These are phyloP conservation scores for Eucalyptus rudis DNA, from an alignment of 345 rosid species.

Conservation along the genomic window DNA sequence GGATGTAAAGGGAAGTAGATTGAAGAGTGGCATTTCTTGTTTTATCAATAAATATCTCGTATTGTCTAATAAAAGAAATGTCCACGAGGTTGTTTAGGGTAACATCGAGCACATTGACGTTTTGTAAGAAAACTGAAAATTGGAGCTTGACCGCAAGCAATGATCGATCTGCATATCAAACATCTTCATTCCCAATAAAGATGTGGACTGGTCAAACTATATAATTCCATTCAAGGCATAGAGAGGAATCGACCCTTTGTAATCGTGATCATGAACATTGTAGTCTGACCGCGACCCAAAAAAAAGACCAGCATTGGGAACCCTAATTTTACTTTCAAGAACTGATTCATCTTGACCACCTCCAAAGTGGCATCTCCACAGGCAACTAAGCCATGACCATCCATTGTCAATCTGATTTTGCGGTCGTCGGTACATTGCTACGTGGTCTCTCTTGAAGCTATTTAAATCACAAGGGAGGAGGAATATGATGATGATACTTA, in stretches of 20 bases:
- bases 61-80: background rate
- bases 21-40: background rate
- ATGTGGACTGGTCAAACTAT: background rate
- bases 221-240: background rate
- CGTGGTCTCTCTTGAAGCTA: background rate
- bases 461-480: background rate
- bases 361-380: background rate
- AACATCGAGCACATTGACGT: background rate
- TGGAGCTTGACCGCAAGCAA: background rate
- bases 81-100: background rate
- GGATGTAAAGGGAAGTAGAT: background rate
- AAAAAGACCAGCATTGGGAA: background rate
- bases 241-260: background rate
- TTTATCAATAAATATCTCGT: background rate
- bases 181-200: background rate
- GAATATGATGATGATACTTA: background rate
- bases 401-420: background rate
- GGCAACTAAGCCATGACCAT: background rate
- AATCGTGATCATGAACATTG: background rate
- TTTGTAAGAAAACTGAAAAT: background rate
- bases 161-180: background rate
- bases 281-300: background rate
- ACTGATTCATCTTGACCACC: background rate
- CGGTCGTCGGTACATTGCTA: background rate
- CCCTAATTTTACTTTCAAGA: background rate